Percentiles rank a stretch among this genome's conserved stretches.
phyloP scores from a whole-genome alignment of 176 grass and related monocot species.

The Coix lacrymajobi region DNA sequence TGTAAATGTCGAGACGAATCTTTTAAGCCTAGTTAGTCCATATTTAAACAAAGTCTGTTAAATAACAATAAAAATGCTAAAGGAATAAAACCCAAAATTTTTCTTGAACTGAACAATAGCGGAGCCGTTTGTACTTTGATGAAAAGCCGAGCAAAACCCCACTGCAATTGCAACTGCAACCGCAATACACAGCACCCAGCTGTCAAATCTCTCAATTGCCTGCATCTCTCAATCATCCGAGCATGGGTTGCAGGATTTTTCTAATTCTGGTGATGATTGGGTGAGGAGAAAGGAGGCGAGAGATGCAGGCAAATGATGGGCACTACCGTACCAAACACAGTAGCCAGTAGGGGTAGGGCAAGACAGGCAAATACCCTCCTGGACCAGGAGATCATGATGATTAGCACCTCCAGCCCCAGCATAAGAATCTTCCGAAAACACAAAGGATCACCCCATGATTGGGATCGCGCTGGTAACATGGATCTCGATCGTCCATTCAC shows the following conservation, averaged over 20 bases:
- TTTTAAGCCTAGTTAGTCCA: too few species aligned
- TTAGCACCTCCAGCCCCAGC: background rate
- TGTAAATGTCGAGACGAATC: too few species aligned
- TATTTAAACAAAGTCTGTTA: too few species aligned
- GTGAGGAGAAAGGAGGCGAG: background rate
- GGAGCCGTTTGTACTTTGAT: background rate
- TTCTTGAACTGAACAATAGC: too few species aligned
- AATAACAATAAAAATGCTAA: background rate
- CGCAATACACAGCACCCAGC: background rate
- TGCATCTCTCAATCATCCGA: slow-evolving; percentile 2
- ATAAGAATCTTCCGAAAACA: background rate
- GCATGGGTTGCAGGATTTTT: background rate
- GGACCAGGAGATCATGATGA: background rate
- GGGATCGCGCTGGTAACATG: background rate
- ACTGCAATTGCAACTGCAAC: too few species aligned
- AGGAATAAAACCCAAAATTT: too few species aligned
- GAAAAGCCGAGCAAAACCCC: background rate
- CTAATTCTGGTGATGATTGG: slow-evolving; percentile 12
- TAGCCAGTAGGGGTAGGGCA: background rate
- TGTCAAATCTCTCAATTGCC: too few species aligned
- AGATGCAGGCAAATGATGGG: slow-evolving; percentile 14
- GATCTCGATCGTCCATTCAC: background rate
- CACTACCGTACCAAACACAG: background rate
- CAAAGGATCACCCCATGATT: background rate
- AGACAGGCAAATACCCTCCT: background rate